Evolutionary conservation across 345 rosid genomes (phyloP).

Genomic region (Citrus cavaleriei): DNA sequence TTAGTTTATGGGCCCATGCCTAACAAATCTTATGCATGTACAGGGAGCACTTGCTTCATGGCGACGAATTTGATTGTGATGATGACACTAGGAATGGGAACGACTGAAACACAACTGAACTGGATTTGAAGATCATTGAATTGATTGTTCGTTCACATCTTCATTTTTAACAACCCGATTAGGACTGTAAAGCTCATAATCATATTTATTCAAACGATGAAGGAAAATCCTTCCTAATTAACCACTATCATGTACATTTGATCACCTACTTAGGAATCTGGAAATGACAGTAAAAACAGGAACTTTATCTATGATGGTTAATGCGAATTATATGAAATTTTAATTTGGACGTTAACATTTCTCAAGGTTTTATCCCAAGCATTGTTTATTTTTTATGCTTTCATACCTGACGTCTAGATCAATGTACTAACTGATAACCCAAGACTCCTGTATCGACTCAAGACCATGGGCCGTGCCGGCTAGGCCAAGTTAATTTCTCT

Average conservation of each 20-base stretch:
- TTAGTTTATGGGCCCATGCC: background rate
- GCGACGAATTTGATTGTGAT: constrained; percentile 37
- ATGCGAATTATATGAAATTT: background rate
- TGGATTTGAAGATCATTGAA: background rate
- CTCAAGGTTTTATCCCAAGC: background rate
- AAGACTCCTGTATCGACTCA: too few species aligned
- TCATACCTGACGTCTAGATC: too few species aligned
- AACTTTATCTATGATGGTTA: background rate
- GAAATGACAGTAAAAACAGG: background rate
- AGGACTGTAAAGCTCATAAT: constrained; percentile 7
- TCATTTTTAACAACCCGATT: background rate
- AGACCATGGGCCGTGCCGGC: too few species aligned
- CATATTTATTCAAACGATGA: background rate
- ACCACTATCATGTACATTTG: background rate
- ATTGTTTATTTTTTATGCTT: too few species aligned
- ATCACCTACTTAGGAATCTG: background rate
- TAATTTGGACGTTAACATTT: background rate
- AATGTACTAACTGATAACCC: too few species aligned
- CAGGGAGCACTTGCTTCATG: constrained; percentile 72
- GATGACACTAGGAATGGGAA: constrained; percentile 12
- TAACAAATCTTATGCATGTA: constrained; percentile 15
- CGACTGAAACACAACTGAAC: constrained; percentile 1
- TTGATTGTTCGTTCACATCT: background rate
- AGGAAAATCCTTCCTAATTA: background rate
- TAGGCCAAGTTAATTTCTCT: too few species aligned